Evolutionary conservation across 140 eudicot species (phyloP).

Genomic region (Cichorium intybus): DNA sequence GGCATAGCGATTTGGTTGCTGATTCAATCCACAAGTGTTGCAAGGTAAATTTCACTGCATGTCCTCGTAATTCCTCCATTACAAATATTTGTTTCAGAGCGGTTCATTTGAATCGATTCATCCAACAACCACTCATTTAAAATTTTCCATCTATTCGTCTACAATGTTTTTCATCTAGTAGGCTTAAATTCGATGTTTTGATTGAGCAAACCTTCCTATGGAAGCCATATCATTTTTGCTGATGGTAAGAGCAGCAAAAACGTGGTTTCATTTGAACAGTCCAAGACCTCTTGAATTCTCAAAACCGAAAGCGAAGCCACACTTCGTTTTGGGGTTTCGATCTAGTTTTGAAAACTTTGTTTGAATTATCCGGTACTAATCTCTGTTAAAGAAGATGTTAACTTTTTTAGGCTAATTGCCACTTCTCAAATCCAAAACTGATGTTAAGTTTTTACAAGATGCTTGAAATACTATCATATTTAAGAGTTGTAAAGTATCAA

Average conservation of each 20-base stretch:
- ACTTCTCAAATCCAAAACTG: constrained; percentile 5
- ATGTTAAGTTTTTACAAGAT: neutral
- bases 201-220: neutral
- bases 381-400: neutral
- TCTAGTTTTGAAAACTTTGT: neutral
- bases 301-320: neutral
- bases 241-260: neutral
- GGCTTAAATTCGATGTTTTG: neutral
- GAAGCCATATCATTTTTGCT: neutral
- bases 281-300: neutral
- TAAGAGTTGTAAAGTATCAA: neutral
- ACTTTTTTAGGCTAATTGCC: neutral
- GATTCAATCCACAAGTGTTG: neutral
- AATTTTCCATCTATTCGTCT: neutral
- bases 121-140: neutral
- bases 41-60: neutral
- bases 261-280: neutral
- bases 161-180: neutral
- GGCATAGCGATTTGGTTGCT: neutral
- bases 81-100: neutral
- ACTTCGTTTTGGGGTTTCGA: neutral
- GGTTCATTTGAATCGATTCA: neutral
- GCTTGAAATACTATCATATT: neutral
- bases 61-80: neutral
- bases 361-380: neutral